Conservation (phyloP, 192 early-diverging fungal genomes). For the Linnemannia elongata region DNA sequence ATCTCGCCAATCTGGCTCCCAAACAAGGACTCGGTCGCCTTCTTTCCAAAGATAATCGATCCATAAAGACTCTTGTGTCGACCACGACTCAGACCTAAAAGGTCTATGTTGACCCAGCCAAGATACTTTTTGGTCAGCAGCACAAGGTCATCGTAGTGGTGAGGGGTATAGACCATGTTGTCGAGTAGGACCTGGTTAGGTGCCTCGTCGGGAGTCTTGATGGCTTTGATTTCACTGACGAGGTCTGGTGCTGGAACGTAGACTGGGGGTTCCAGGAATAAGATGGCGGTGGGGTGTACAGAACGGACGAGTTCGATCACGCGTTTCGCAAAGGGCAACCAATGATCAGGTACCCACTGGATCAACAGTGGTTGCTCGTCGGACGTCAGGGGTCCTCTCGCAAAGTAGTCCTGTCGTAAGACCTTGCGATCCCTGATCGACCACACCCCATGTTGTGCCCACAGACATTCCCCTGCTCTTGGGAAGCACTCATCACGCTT, state of each 20-base stretch:
- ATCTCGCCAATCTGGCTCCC: slow-evolving; percentile 36
- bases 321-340: slow-evolving; percentile 57
- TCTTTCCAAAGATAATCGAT: slow-evolving; percentile 35
- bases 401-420: slow-evolving; percentile 62
- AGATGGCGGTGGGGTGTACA: slow-evolving; percentile 55
- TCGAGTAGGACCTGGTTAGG: neutral
- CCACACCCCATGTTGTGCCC: slow-evolving; percentile 69
- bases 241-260: slow-evolving; percentile 60
- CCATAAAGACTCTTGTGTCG: slow-evolving; percentile 57
- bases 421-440: slow-evolving; percentile 28
- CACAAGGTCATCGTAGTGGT: slow-evolving; percentile 71
- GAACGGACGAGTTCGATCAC: slow-evolving; percentile 53
- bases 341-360: slow-evolving; percentile 44
- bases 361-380: neutral
- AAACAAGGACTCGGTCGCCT: slow-evolving; percentile 33
- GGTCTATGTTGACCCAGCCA: slow-evolving; percentile 68
- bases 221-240: neutral
- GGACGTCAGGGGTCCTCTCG: slow-evolving; percentile 32
- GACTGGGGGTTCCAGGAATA: slow-evolving; percentile 68
- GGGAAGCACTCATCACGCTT: slow-evolving; percentile 44
- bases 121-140: slow-evolving; percentile 62
- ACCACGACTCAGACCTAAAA: slow-evolving; percentile 64
- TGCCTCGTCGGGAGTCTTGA: neutral
- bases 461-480: slow-evolving; percentile 60
- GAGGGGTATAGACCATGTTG: slow-evolving; percentile 65